These are phyloP conservation scores for Fusarium goolgardi DNA, from an alignment of 2,329 filamentous ascomycete genomes.

Conservation along the genomic window DNA sequence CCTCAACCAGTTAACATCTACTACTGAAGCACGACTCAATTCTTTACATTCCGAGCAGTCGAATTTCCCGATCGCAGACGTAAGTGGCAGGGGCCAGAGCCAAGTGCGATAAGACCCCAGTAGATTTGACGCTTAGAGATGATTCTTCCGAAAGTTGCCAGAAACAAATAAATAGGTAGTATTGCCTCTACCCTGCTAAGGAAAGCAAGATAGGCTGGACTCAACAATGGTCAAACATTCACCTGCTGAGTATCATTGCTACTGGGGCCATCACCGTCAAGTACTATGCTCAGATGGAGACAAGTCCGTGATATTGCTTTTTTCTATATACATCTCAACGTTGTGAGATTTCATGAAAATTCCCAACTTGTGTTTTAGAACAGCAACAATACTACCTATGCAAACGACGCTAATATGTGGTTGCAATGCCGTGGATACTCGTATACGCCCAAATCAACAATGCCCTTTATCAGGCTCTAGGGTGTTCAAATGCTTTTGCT, in stretches of 20 bases:
- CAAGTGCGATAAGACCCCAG: conserved; percentile 19
- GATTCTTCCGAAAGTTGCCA: conserved; percentile 18
- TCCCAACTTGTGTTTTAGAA: background rate
- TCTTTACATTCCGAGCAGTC: background rate
- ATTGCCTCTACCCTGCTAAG: background rate
- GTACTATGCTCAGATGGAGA: background rate
- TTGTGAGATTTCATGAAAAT: conserved; percentile 9
- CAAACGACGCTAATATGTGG: conserved; percentile 27
- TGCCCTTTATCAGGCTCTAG: conserved; percentile 1
- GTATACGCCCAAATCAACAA: conserved; percentile 23
- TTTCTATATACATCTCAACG: conserved; percentile 23
- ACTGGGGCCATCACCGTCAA: conserved; percentile 15
- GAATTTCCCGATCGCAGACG: background rate
- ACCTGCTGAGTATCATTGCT: conserved; percentile 23
- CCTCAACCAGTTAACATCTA: background rate
- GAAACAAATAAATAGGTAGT: conserved; percentile 1
- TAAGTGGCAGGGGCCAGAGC: conserved; percentile 14
- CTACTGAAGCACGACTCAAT: background rate
- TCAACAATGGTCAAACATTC: background rate
- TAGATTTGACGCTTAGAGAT: conserved; percentile 7
- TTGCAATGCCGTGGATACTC: conserved; percentile 30
- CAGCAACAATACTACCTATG: conserved; percentile 7
- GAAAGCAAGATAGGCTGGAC: conserved; percentile 17
- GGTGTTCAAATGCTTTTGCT: conserved; percentile 1
- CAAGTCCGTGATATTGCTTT: conserved; percentile 15